phyloP scores from a whole-genome alignment of 306 rosid species.

The Trifolium pratense region DNA sequence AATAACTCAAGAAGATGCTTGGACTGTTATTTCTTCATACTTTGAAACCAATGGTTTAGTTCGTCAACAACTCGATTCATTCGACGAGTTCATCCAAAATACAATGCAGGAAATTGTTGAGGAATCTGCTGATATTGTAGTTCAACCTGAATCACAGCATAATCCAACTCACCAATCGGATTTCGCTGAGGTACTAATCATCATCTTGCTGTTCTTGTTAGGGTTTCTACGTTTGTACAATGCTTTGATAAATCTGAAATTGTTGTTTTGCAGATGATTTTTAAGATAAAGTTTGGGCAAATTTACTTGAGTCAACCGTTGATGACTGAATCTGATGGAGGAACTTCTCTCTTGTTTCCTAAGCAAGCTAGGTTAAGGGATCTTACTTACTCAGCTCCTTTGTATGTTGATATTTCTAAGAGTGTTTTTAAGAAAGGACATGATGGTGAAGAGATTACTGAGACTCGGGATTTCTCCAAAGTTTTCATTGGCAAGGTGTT shows the following conservation, averaged over 20 bases:
- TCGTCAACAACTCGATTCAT: conserved; percentile 94
- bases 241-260: too few relatives aligned
- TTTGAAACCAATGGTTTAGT: conserved; percentile 93
- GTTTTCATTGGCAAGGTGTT: conserved; percentile 91
- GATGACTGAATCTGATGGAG: conserved; percentile 98
- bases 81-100: conserved; percentile 94
- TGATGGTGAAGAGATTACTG: conserved; percentile 89
- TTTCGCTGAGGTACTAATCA: conserved; percentile 66
- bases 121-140: conserved; percentile 90
- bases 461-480: conserved; percentile 91
- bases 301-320: conserved; percentile 93
- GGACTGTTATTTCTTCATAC: conserved; percentile 96
- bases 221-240: too few relatives aligned
- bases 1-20: conserved; percentile 93
- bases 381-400: conserved; percentile 92
- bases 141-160: conserved; percentile 94
- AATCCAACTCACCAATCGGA: conserved; percentile 94
- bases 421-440: conserved; percentile 92
- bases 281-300: conserved; percentile 86
- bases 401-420: conserved; percentile 90
- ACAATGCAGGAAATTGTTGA: conserved; percentile 98
- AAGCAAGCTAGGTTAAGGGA: conserved; percentile 96
- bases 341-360: conserved; percentile 91
- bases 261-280: conserved; percentile 61
- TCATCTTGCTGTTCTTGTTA: too few relatives aligned